Base-by-base conservation (phyloP, 176 grass and related monocot genomes). In the Tillandsia fasciculata region DNA sequence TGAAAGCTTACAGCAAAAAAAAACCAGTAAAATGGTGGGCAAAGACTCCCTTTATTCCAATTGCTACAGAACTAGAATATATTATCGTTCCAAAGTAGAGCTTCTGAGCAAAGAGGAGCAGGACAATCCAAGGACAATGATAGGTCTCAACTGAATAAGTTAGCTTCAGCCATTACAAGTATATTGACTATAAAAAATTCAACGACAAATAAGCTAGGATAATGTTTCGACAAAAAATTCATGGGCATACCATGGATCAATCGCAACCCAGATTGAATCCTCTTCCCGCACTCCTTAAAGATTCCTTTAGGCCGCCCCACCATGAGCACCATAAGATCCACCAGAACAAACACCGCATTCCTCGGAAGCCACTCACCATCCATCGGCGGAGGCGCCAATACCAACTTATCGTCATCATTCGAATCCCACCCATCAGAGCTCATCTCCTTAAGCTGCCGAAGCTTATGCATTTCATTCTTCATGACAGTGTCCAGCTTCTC, bases 281-380 rank as follows among this genome's bases (percentile, higher is more conserved):
- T 85, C 78, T 89, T 92, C 56, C 76, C 86, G 51, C 93, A 97
- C 66, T 97, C 93, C 72, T 81, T 97, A 81, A 97, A 92, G 76
- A 90, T 82, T 6, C 93, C 93, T 71, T 97, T 97, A 27, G 93
- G 93, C 6, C 89, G 84, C 11, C 89, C 80, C 20, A 96, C 81
- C 89, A 92, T 92, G 63, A 96, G 79, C 13, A 92, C 88, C 89
- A 96, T 96, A 69, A 96, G 89, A 87, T 96, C 93, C 27, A 96
- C 89, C 12, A 96, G 71, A 29, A 85, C 81, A 90, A 85, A 90
- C 48, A 97, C 86, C 0, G 93, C 88, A 53, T 78, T 76, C 65
- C 93, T 81, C 3, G 93, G 93, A 12, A 97, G 87, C 93, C 93
- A 97, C 74, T 97, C 93, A 74, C 93, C 93, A 70, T 97, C 86